Base-by-base conservation (phyloP, 2,329 filamentous ascomycete genomes). In the Penicillium sp. region DNA sequence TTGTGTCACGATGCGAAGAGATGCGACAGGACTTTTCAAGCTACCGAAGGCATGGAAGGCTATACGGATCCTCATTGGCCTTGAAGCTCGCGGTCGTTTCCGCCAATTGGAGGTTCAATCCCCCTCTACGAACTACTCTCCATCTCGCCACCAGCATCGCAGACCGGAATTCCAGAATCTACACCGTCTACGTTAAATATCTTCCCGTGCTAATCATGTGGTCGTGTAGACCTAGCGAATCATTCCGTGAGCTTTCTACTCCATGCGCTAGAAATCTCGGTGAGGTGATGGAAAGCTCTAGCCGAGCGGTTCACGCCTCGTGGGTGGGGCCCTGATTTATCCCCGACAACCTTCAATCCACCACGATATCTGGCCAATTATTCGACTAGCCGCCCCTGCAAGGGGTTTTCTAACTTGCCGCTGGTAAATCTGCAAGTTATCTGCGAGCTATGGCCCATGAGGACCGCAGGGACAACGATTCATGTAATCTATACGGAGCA, bases 321-420 rank as follows among this genome's bases (percentile, higher is more conserved):
- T 53, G 55, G 22, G 62, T 66, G 59, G 60, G 62, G 60, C 53
- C 33, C 9, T 50, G 40, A 58, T 53, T 53, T 63, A 59, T 60
- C 55, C 61, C 59, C 50, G 56, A 66, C 63, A 54, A 59, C 33
- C 56, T 45, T 63, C 60, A 61, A 66, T 24, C 38, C 42, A 44
- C 53, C 44, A 47, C 47, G 13, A 59, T 35, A 24, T 33, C 28
- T 17, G 26, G 53, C 6, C 30, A 68, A 58, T 56, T 58, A 65
- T 66, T 68, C 47, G 65, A 24, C 40, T n/a, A 35, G 28, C 55
- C n/a, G 30, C 1, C 4, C 33, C 56, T 65, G 63, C 58, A 68
- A 69, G 65, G 66, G 63, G 57, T 56, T 22, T 56, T 51, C 44
- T 53, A 35, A 55, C 53, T 67, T 60, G 47, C 65, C 51, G 58